Percentiles rank a stretch among this genome's conserved stretches.
These are phyloP conservation scores for Debaryomyces subglobosus DNA, from an alignment of 1,139 yeast species.

Conservation along the genomic window DNA sequence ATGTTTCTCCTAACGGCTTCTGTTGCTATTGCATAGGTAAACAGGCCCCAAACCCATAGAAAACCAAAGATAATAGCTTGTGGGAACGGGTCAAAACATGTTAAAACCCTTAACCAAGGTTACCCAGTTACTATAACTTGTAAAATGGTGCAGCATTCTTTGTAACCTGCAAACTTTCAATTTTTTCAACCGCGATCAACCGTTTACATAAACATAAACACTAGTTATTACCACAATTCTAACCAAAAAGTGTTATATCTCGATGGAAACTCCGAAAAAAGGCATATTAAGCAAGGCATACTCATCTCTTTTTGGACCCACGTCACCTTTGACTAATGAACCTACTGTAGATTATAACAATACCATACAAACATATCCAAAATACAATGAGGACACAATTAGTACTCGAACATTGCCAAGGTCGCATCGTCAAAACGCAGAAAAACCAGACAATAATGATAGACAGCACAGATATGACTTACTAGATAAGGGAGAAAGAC, in stretches of 20 bases:
- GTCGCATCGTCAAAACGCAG: background rate
- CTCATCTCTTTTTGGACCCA: slow-evolving; percentile 15
- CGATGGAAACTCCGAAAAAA: slow-evolving; percentile 8
- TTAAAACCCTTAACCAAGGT: too few species aligned
- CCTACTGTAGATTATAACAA: slow-evolving; percentile 43
- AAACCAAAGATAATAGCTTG: background rate
- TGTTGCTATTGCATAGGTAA: background rate
- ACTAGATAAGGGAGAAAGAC: background rate
- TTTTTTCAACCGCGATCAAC: background rate
- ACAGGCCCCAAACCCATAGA: background rate
- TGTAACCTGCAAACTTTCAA: slow-evolving; percentile 2
- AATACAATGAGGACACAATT: slow-evolving; percentile 6
- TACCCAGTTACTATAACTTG: background rate
- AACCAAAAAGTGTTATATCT: background rate
- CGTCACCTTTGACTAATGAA: slow-evolving; percentile 34
- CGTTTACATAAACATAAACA: slow-evolving; percentile 3
- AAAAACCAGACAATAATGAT: background rate
- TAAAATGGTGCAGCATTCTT: background rate
- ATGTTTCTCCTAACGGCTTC: background rate
- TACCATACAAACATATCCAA: slow-evolving; percentile 23
- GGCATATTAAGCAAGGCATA: slow-evolving; percentile 14
- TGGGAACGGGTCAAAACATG: background rate
- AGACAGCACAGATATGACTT: background rate
- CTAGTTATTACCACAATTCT: slow-evolving; percentile 1
- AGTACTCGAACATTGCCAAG: background rate